phyloP scores from a whole-genome alignment of 768 basidiomycete species.

The Panaeolus cyanescens region DNA sequence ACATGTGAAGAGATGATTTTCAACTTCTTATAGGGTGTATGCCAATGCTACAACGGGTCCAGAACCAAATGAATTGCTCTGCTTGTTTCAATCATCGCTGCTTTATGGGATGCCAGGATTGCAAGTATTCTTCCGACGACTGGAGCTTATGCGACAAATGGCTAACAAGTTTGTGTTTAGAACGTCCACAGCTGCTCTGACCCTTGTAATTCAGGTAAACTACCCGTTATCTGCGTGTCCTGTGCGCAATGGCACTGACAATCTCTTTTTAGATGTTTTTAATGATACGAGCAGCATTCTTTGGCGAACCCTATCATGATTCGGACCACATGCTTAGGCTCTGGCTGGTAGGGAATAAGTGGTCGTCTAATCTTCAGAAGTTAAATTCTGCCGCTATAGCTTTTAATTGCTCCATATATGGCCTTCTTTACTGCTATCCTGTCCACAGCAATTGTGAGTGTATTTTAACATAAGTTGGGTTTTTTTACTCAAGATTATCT shows the following conservation, averaged over 20 bases:
- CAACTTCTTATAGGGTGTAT: constrained; percentile 34
- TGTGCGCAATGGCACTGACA: background rate
- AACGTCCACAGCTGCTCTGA: constrained; percentile 40
- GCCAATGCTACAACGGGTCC: constrained; percentile 42
- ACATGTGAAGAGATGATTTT: background rate
- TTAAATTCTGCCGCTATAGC: constrained; percentile 23
- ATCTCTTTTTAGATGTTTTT: constrained; percentile 42
- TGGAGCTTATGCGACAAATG: background rate
- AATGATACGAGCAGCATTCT: constrained; percentile 36
- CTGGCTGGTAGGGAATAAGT: constrained; percentile 32
- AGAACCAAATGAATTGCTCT: constrained; percentile 44
- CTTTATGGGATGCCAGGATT: constrained; percentile 51
- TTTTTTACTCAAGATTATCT: background rate
- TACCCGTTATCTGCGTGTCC: background rate
- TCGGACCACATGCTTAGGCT: constrained; percentile 33
- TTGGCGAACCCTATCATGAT: constrained; percentile 31
- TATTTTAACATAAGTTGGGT: background rate
- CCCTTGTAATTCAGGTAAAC: constrained; percentile 43
- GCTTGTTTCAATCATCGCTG: constrained; percentile 47
- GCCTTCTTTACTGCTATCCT: constrained; percentile 38
- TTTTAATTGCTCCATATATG: constrained; percentile 44
- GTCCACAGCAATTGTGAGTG: constrained; percentile 42
- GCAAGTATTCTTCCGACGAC: constrained; percentile 25
- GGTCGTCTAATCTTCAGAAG: background rate
- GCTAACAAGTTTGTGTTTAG: constrained; percentile 20